phyloP scores from a whole-genome alignment of 2,329 filamentous ascomycete genomes.

The Helicocarpus griseus region DNA sequence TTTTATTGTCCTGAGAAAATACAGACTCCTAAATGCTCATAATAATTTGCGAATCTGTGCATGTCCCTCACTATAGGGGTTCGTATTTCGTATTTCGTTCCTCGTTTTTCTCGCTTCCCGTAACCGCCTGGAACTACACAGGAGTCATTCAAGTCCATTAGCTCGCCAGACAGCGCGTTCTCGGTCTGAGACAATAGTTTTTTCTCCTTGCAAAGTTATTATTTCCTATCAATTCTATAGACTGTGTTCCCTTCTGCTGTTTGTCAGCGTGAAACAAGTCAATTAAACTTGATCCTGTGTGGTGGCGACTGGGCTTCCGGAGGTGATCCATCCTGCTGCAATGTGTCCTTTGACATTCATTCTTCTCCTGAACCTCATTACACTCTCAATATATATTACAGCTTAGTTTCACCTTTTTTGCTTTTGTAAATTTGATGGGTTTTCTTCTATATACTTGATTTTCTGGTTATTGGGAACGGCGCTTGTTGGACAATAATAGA shows the following conservation, averaged over 20 bases:
- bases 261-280: not conserved
- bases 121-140: no score
- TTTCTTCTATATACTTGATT: not conserved
- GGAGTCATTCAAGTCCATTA: no score
- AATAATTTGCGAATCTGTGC: no score
- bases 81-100: conserved; percentile 1
- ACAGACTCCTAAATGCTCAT: not conserved
- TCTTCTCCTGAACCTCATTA: not conserved
- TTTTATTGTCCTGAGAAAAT: not conserved
- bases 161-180: no score
- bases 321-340: no score
- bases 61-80: not conserved
- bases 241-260: not conserved
- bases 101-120: not conserved
- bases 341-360: not conserved
- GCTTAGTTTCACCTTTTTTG: not conserved
- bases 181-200: no score
- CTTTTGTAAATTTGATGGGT: not conserved
- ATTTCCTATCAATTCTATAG: not conserved
- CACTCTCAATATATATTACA: no score
- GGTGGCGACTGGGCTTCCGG: not conserved
- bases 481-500: no score
- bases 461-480: not conserved
- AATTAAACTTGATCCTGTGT: not conserved
- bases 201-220: not conserved